Base-by-base conservation (phyloP, 352 stramenopile species). In the Globisporangium orthogonon region DNA sequence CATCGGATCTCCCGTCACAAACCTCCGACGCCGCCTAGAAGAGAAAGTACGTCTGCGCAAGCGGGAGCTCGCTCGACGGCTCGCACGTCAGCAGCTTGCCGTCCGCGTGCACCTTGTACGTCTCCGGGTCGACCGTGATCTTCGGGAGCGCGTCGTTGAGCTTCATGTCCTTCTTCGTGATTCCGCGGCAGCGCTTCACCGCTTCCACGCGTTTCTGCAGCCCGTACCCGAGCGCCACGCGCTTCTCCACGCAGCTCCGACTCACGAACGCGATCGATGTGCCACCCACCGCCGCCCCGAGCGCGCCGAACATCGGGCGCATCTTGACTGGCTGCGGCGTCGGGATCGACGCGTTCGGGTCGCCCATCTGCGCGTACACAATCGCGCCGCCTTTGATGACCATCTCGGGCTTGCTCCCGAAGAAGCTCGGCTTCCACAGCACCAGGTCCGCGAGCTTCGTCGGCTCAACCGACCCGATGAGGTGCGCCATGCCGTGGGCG, bases 81-180 rank as follows among this genome's bases (percentile, higher is more conserved):
- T 89, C 79, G 58, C 92, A 98, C 15, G 73, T 91, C 37, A 98
- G 67, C 44, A 87, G 49, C 60, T 97, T 80, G 9, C 88, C 92
- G 73, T 98, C 82, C 0, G 89, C 93, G 28, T 83, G 80, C 29
- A 98, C 95, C 68, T 97, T 79, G 74, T 98, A 99, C 14, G 96
- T 98, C 79, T 98, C 95, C 10, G 96, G 91, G 69, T 98, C 86
- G 31, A 99, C 96, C 29, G 83, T 73, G 56, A 99, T 95, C 55
- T 95, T 87, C 28, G 95, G 95, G 41, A 94, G 79, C n/a, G 76
- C 77, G 73, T 97, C 75, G 71, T 99, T 99, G 33, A 97, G 77
- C 50, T 98, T 87, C 96, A 99, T 98, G 74, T 99, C 89, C 40
- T 92, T 86, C 73, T 99, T 99, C 18, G 78, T 89, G 37, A 98